These are phyloP conservation scores for Maudiozyma bulderi DNA, from an alignment of 805 yeast genomes.

Conservation along the genomic window DNA sequence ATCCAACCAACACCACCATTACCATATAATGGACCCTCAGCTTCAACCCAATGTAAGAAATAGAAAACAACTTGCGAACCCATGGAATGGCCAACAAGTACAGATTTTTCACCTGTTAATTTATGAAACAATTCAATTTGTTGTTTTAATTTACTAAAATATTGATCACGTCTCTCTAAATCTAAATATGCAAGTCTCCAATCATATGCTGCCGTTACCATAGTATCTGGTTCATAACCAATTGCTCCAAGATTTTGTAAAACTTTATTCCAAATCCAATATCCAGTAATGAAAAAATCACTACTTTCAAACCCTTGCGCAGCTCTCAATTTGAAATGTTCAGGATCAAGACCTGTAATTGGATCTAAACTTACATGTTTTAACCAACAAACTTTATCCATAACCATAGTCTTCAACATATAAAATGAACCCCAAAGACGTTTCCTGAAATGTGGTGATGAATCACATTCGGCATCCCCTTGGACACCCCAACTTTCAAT, in stretches of 20 bases:
- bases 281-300: constrained; percentile 92
- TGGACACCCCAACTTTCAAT: constrained; percentile 85
- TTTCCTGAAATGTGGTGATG: constrained; percentile 76
- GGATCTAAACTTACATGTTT: constrained; percentile 84
- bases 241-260: constrained; percentile 90
- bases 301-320: constrained; percentile 96
- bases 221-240: constrained; percentile 85
- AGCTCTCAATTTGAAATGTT: constrained; percentile 68
- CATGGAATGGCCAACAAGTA: constrained; percentile 91
- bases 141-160: constrained; percentile 65
- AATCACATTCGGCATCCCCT: constrained; percentile 72
- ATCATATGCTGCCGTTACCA: constrained; percentile 89
- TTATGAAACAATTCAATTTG: constrained; percentile 55
- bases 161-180: constrained; percentile 77
- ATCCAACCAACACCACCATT: constrained; percentile 92
- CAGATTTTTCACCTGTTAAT: constrained; percentile 53
- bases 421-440: constrained; percentile 95
- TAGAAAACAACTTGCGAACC: constrained; percentile 85
- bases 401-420: constrained; percentile 85
- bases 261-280: constrained; percentile 97
- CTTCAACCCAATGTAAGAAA: constrained; percentile 95
- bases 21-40: constrained; percentile 68
- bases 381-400: constrained; percentile 90
- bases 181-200: constrained; percentile 92
- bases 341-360: constrained; percentile 88